A percentile compares a stretch with the other conserved stretches of the same genome.
These are phyloP conservation scores for Salix exigua DNA, from an alignment of 345 rosid genomes.

Conservation along the genomic window DNA sequence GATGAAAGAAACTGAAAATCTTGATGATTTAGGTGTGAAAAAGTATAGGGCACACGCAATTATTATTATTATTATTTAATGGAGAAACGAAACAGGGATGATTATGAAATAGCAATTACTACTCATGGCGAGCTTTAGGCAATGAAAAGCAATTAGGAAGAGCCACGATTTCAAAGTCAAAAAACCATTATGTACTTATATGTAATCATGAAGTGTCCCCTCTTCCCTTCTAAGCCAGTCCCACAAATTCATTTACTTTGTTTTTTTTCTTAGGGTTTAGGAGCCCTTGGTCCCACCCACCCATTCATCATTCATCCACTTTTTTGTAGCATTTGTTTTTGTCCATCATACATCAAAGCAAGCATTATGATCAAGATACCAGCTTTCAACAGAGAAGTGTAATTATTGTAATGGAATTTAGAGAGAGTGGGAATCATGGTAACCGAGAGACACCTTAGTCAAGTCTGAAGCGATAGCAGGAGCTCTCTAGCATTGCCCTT, in stretches of 20 bases:
- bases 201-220: slow-evolving; percentile 20
- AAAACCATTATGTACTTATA: neutral
- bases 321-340: neutral
- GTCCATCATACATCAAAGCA: neutral
- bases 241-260: neutral
- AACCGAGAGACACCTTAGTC: neutral
- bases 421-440: neutral
- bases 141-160: neutral
- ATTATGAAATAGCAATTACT: neutral
- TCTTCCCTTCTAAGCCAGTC: neutral
- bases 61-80: neutral
- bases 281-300: slow-evolving; percentile 5
- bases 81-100: neutral
- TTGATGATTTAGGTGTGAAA: too few species aligned
- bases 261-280: neutral
- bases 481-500: neutral
- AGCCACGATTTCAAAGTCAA: neutral
- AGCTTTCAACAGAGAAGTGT: neutral
- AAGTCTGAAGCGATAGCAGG: neutral
- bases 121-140: neutral
- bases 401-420: neutral
- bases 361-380: neutral
- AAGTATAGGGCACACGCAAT: neutral
- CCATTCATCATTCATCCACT: slow-evolving; percentile 7
- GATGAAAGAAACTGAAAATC: too few species aligned